Evolutionary conservation across 1,139 yeast species (phyloP).

Genomic region (Geotrichum phurueaensis): DNA sequence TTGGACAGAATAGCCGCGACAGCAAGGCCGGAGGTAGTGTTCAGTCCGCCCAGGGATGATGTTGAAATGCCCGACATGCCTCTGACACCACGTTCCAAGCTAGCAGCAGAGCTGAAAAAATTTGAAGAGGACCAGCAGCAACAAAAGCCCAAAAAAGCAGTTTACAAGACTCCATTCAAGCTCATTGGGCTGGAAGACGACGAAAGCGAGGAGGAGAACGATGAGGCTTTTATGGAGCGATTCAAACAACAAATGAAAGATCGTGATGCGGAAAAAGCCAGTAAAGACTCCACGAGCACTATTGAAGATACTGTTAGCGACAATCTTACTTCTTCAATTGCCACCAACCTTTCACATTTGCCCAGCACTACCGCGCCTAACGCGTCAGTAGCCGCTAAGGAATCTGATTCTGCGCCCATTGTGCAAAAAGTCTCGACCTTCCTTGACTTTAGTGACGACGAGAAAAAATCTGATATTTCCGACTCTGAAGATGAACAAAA

Average conservation of each 20-base stretch:
- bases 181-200: not conserved
- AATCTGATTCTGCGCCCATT: not conserved
- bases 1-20: not conserved
- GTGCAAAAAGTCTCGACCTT: not conserved
- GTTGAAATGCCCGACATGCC: not conserved
- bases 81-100: slow-evolving; percentile 8
- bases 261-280: not conserved
- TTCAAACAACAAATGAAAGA: slow-evolving; percentile 3
- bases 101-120: not conserved
- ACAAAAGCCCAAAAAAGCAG: not conserved
- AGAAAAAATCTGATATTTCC: not conserved
- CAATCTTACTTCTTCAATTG: not conserved
- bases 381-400: not conserved
- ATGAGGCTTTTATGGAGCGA: slow-evolving; percentile 12
- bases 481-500: slow-evolving; percentile 5
- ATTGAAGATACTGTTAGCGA: not conserved
- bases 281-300: not conserved
- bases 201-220: slow-evolving; percentile 7
- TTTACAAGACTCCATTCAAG: not conserved
- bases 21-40: not conserved
- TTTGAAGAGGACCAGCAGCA: slow-evolving; percentile 1
- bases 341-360: not conserved
- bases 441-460: not conserved
- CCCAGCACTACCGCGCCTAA: not conserved
- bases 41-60: not conserved